Evolutionary conservation across 2,329 filamentous ascomycete genomes (phyloP).

Genomic region (Hypomyces rosellus): DNA sequence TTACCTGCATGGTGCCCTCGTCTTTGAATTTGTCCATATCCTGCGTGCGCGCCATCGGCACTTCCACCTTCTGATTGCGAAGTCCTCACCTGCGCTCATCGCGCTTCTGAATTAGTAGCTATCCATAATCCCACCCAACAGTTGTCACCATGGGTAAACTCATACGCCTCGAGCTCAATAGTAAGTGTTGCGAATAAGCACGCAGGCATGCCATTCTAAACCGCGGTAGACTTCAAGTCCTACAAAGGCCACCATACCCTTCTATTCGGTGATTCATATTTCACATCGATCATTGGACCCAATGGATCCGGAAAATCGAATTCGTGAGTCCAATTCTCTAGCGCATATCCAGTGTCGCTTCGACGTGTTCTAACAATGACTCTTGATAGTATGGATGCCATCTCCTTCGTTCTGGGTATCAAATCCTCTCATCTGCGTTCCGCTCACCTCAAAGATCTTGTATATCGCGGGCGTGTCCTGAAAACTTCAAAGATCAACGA

Average conservation of each 20-base stretch:
- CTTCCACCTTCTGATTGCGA: not conserved
- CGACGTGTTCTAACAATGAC: constrained; percentile 5
- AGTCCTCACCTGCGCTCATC: not conserved
- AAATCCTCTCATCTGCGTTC: constrained; percentile 98
- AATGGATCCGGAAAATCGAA: constrained; percentile 99
- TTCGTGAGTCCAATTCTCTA: constrained; percentile 54
- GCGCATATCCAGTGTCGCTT: not conserved
- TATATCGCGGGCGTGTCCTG: constrained; percentile 91
- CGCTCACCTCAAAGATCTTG: constrained; percentile 84
- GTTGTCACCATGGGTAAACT: constrained; percentile 80
- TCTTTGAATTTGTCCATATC: not conserved
- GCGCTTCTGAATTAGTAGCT: not conserved
- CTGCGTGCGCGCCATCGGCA: constrained; percentile 7
- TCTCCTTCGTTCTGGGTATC: constrained; percentile 97
- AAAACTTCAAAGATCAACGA: constrained; percentile 90
- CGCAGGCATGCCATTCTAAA: constrained; percentile 1
- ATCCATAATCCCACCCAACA: not conserved
- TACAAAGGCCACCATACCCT: constrained; percentile 96
- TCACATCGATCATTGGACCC: constrained; percentile 97
- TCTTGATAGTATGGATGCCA: constrained; percentile 80
- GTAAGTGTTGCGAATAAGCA: constrained; percentile 43
- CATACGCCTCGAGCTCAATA: constrained; percentile 88
- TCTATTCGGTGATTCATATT: constrained; percentile 95
- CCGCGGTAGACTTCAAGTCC: constrained; percentile 82
- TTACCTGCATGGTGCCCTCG: constrained; percentile 5